A percentile compares a stretch with the other conserved stretches of the same genome.
Evolutionary conservation across 2,329 filamentous ascomycete species (phyloP).

Genomic region (Aspergillus intermedius): DNA sequence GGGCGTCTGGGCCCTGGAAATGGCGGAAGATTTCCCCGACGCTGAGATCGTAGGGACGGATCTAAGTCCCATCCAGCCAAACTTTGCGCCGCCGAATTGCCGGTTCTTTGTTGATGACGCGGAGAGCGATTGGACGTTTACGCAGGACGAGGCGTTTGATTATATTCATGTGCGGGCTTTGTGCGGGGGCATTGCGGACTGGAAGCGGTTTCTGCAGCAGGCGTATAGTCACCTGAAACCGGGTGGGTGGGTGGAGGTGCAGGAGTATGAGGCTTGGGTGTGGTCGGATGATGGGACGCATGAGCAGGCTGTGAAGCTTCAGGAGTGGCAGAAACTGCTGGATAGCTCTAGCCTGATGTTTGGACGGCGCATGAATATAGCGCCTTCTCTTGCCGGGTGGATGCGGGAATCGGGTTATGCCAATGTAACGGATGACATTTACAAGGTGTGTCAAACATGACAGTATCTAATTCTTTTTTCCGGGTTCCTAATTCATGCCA

Average conservation of each 20-base stretch:
- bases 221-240: conserved; percentile 27
- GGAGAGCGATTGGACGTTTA: conserved; percentile 36
- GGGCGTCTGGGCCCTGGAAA: conserved; percentile 36
- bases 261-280: conserved; percentile 25
- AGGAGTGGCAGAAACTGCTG: conserved; percentile 26
- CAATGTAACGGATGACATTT: conserved; percentile 28
- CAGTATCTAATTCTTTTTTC: neutral
- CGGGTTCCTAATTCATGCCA: conserved; percentile 10
- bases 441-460: conserved; percentile 22
- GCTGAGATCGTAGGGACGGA: conserved; percentile 32
- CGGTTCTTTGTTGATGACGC: conserved; percentile 44
- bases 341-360: conserved; percentile 24
- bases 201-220: conserved; percentile 24
- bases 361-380: conserved; percentile 32
- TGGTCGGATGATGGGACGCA: conserved; percentile 29
- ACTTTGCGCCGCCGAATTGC: conserved; percentile 44
- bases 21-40: conserved; percentile 34
- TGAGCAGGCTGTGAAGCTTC: conserved; percentile 15
- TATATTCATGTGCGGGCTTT: conserved; percentile 34
- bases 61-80: conserved; percentile 30
- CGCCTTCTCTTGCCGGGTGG: conserved; percentile 19
- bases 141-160: conserved; percentile 33
- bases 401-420: conserved; percentile 27
- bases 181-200: conserved; percentile 33
- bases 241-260: conserved; percentile 32